Evolutionary conservation across 2,329 filamentous ascomycete species (phyloP).

Genomic region (Exophiala sp.): DNA sequence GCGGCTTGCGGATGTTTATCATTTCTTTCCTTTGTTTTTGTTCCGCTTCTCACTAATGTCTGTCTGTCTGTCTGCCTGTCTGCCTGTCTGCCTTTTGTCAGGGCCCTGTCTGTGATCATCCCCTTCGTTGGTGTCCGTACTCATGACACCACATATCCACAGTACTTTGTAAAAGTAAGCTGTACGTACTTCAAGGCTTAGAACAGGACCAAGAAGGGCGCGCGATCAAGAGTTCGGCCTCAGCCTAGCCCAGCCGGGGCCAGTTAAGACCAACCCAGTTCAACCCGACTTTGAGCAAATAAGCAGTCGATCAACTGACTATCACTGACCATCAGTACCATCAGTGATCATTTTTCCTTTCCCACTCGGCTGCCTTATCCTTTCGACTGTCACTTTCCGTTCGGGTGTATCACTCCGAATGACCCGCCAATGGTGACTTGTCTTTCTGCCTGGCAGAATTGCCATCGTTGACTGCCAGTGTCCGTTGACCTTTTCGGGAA

Average conservation of each 20-base stretch:
- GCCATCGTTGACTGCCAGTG: conserved; percentile 1
- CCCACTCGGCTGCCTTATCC: not conserved
- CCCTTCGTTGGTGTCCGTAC: no score
- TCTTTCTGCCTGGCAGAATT: conserved; percentile 19
- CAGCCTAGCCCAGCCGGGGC: not conserved
- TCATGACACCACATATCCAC: no score
- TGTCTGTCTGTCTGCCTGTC: no score
- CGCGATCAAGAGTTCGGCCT: not conserved
- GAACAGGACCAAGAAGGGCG: no score
- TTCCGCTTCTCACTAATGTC: no score
- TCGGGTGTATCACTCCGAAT: not conserved
- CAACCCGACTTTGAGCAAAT: no score
- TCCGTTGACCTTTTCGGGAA: conserved; percentile 13
- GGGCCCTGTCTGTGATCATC: no score
- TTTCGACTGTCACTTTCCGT: not conserved
- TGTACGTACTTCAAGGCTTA: no score
- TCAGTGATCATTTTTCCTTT: no score
- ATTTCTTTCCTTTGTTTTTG: not conserved
- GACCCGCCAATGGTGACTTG: conserved; percentile 6
- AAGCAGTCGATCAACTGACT: not conserved
- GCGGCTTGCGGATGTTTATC: not conserved
- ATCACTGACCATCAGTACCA: not conserved
- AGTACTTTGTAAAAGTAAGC: no score
- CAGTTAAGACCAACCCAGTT: no score
- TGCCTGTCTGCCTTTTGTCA: no score